A percentile compares a stretch with the other conserved stretches of the same genome.
Conservation (phyloP, 1,284 basidiomycete species). For the Chiua sp. region DNA sequence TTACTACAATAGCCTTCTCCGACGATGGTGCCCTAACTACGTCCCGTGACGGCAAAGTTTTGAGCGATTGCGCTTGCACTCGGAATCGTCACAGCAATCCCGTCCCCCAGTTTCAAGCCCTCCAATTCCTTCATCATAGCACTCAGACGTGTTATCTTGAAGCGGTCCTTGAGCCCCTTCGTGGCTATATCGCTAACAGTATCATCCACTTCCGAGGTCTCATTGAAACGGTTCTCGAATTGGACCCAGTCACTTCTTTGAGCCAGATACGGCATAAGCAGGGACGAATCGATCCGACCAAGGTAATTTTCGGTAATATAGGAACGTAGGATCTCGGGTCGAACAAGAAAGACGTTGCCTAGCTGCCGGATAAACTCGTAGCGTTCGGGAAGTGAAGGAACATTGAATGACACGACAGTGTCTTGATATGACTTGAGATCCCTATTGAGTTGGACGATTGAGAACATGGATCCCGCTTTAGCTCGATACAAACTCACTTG, state of each 20-base stretch:
- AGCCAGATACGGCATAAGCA: constrained; percentile 91
- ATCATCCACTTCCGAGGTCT: constrained; percentile 54
- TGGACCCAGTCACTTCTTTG: constrained; percentile 90
- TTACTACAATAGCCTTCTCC: constrained; percentile 1
- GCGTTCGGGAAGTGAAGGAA: constrained; percentile 88
- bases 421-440: constrained; percentile 99
- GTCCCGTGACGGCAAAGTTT: constrained; percentile 51
- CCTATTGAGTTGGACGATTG: constrained; percentile 47
- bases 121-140: constrained; percentile 87
- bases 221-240: constrained; percentile 78
- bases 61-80: constrained; percentile 49
- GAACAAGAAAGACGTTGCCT: constrained; percentile 96
- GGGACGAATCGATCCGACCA: constrained; percentile 85
- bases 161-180: constrained; percentile 68
- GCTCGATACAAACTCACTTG: constrained; percentile 65
- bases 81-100: constrained; percentile 59
- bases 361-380: constrained; percentile 99
- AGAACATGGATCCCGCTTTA: not conserved
- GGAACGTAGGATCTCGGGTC: constrained; percentile 90
- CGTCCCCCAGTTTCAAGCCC: constrained; percentile 64
- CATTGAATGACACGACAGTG: constrained; percentile 79
- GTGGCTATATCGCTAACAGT: constrained; percentile 43
- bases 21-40: constrained; percentile 26
- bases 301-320: constrained; percentile 94
- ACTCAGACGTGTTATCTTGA: constrained; percentile 70